Evolutionary conservation across 2,329 filamentous ascomycete genomes (phyloP).

Genomic region (Arthrobotrys iridis): DNA sequence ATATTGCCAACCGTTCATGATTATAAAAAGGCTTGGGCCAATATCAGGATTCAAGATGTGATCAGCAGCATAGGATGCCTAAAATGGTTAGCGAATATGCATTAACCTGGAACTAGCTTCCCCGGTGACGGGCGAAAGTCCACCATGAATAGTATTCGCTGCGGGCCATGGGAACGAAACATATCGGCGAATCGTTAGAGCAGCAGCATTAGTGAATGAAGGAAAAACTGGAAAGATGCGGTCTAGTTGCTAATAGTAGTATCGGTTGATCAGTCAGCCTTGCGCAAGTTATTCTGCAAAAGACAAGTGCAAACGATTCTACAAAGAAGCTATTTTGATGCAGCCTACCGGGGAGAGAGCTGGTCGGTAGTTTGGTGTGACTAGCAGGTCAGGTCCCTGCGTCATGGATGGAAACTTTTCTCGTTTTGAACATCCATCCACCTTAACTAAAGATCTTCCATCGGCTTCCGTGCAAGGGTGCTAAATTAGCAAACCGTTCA

Average conservation of each 20-base stretch:
- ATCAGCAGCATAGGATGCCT: constrained; percentile 33
- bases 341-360: constrained; percentile 11
- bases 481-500: constrained; percentile 36
- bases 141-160: constrained; percentile 14
- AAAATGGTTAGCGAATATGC: constrained; percentile 34
- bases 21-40: constrained; percentile 5
- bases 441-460: constrained; percentile 35
- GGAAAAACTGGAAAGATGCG: neutral
- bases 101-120: constrained; percentile 40
- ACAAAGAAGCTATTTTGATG: neutral
- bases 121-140: constrained; percentile 44
- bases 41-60: constrained; percentile 43
- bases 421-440: constrained; percentile 12
- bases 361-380: constrained; percentile 24
- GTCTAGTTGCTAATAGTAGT: neutral
- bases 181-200: neutral
- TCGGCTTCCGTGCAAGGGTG: constrained; percentile 42
- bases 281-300: constrained; percentile 15
- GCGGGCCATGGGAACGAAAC: constrained; percentile 5
- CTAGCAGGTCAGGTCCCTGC: constrained; percentile 45
- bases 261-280: constrained; percentile 38
- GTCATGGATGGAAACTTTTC: constrained; percentile 51
- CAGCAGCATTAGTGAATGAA: neutral
- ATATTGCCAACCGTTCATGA: neutral
- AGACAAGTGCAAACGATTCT: constrained; percentile 12